A percentile compares a stretch with the other conserved stretches of the same genome.
Evolutionary conservation across 83 land plant genomes (phyloP).

Genomic region (Diphasiastrum complanatum): DNA sequence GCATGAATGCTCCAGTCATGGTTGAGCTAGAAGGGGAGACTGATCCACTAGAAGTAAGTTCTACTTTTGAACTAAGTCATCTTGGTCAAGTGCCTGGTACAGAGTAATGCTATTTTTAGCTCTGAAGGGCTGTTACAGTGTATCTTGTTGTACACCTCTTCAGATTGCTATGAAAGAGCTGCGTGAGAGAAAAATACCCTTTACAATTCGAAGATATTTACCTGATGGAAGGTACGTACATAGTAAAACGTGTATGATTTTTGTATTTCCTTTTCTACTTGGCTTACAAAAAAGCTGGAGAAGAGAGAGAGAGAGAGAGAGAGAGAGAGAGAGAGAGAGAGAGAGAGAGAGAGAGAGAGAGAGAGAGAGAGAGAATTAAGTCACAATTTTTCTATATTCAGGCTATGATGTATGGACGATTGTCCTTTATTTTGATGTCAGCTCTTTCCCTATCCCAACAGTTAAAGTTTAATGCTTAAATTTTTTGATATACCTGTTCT

Average conservation of each 20-base stretch:
- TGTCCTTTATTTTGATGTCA: too few relatives aligned
- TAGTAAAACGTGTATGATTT: neutral
- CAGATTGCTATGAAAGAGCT: conserved; percentile 99
- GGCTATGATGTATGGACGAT: too few relatives aligned
- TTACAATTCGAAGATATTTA: conserved; percentile 84
- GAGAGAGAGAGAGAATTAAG: too few relatives aligned
- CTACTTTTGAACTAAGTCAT: neutral
- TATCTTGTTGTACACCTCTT: conserved; percentile 2
- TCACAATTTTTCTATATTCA: too few relatives aligned
- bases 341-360: too few relatives aligned
- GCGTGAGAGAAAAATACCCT: conserved; percentile 85
- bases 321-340: too few relatives aligned
- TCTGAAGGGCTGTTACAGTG: neutral
- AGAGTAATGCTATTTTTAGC: neutral
- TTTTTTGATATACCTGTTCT: too few relatives aligned
- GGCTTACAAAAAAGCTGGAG: too few relatives aligned
- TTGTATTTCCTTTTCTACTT: too few relatives aligned
- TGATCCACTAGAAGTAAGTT: conserved; percentile 85
- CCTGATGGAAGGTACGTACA: conserved; percentile 94
- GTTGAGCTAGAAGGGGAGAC: conserved; percentile 97
- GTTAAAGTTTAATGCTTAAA: too few relatives aligned
- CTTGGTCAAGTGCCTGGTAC: neutral
- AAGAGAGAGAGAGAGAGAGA: too few relatives aligned
- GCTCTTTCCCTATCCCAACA: too few relatives aligned
- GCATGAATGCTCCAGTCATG: conserved; percentile 99